phyloP scores from a whole-genome alignment of 2,329 filamentous ascomycete species.

The Penicillium verrucosum region DNA sequence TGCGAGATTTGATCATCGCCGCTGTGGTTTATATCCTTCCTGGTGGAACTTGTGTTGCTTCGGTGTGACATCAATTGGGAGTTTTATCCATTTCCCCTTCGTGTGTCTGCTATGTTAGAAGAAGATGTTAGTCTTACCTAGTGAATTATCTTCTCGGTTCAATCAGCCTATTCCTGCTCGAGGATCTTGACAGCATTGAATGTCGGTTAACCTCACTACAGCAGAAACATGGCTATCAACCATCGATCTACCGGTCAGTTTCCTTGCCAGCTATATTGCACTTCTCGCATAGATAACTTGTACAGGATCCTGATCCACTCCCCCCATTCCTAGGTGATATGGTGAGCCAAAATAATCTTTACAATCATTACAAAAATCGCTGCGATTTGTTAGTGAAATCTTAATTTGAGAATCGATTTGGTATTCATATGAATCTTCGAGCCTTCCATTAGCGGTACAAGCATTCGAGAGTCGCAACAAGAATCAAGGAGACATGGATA shows the following conservation, averaged over 20 bases:
- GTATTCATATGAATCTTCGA: neutral
- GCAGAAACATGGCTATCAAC: neutral
- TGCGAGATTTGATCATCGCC: neutral
- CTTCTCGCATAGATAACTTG: neutral
- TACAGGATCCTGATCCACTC: neutral
- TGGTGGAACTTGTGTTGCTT: neutral
- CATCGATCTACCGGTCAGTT: neutral
- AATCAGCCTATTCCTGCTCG: neutral
- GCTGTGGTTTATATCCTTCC: neutral
- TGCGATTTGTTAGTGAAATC: neutral
- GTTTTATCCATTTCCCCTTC: neutral
- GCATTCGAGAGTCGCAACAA: neutral
- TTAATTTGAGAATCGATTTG: neutral
- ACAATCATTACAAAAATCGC: no score
- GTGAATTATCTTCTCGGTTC: neutral
- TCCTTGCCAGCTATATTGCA: neutral
- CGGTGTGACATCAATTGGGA: neutral
- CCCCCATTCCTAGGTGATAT: no score
- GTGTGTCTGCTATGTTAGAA: neutral
- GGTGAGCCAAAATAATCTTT: neutral
- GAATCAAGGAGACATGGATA: neutral
- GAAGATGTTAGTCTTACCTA: neutral
- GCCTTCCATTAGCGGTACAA: no score
- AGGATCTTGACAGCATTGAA: no score
- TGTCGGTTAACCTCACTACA: neutral